phyloP scores from a whole-genome alignment of 441 rosid species.

The Arabidopsis lyrata region DNA sequence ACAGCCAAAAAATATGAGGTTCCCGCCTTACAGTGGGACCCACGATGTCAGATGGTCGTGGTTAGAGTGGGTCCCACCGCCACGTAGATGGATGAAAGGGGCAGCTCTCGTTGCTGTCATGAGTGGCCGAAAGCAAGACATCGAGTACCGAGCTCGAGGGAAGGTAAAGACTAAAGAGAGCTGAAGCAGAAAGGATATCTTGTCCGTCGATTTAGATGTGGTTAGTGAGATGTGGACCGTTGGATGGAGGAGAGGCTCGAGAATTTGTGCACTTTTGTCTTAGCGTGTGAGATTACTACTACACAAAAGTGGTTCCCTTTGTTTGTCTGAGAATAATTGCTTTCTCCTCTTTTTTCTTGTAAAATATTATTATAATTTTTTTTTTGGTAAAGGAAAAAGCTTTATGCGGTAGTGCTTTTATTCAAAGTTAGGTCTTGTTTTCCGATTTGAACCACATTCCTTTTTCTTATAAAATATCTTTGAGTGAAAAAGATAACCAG shows the following conservation, averaged over 20 bases:
- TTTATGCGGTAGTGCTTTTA: slow-evolving; percentile 20
- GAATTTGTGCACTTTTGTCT: slow-evolving; percentile 54
- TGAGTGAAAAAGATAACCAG: neutral
- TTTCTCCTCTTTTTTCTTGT: slow-evolving; percentile 23
- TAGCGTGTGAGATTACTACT: slow-evolving; percentile 48
- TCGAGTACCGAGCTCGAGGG: slow-evolving; percentile 55
- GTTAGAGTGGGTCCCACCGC: slow-evolving; percentile 45
- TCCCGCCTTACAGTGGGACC: slow-evolving; percentile 56
- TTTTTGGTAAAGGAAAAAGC: slow-evolving; percentile 14
- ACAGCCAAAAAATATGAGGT: slow-evolving; percentile 37
- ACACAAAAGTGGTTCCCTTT: slow-evolving; percentile 48
- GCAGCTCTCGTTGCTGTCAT: slow-evolving; percentile 56
- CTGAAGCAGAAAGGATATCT: slow-evolving; percentile 28
- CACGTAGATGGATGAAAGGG: slow-evolving; percentile 50
- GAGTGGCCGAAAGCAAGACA: slow-evolving; percentile 70
- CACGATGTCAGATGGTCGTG: slow-evolving; percentile 39
- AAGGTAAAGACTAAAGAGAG: neutral
- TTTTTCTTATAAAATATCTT: slow-evolving; percentile 11
- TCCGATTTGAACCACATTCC: slow-evolving; percentile 27
- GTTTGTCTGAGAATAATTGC: slow-evolving; percentile 49
- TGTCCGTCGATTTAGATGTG: slow-evolving; percentile 34
- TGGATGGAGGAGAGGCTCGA: slow-evolving; percentile 30
- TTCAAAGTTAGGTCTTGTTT: slow-evolving; percentile 36
- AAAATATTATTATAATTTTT: neutral
- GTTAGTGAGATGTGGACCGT: slow-evolving; percentile 48